These are phyloP conservation scores for Sorghum bicolor DNA, from an alignment of 176 grass and related monocot genomes.

Conservation along the genomic window Sorghum_bicolor_NCBIv3 NC_012879.2:55546501-55547000, in stretches of 20 bases:
- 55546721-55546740: background rate
- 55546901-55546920: slow-evolving; percentile 27
- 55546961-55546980: slow-evolving; percentile 58
- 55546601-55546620: background rate
- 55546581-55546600: background rate
- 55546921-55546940: slow-evolving; percentile 54
- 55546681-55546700: background rate
- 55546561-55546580: too few species aligned
- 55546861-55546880: slow-evolving; percentile 22
- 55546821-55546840: slow-evolving; percentile 14
- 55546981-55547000: slow-evolving; percentile 29
- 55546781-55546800: slow-evolving; percentile 6
- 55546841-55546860: slow-evolving; percentile 19
- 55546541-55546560: background rate
- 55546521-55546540: background rate
- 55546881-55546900: slow-evolving; percentile 22
- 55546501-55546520: background rate
- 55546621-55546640: background rate
- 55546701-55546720: background rate
- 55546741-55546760: background rate
- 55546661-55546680: background rate
- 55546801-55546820: background rate
- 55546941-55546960: slow-evolving; percentile 23
- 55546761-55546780: background rate
- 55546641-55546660: background rate